Base-by-base conservation (phyloP, 2,329 filamentous ascomycete genomes). In the Cytospora schulzeri region DNA sequence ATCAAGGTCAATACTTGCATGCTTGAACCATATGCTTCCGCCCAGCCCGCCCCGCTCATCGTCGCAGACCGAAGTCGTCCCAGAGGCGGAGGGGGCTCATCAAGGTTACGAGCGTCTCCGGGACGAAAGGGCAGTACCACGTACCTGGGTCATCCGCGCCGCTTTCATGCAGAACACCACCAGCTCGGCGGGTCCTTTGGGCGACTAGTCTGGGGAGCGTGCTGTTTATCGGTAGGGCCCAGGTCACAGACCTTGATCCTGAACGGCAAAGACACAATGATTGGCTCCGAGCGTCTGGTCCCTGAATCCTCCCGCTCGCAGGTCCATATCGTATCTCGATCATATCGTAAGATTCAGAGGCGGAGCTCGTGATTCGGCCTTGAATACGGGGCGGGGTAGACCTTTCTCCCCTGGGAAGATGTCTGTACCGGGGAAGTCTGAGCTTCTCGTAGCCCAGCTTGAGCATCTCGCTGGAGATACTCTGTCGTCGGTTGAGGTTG, bases 241-340 rank as follows among this genome's bases (percentile, higher is more conserved):
- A 22, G 11, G n/a, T 19, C 59, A 9, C 35, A 24, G 28, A 31
- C 26, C 38, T 57, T 24, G 19, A 50, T 35, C n/a, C 52, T 22
- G 19, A 19, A 22, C 45, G n/a, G 19, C n/a, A 48, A 48, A 24
- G n/a, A 3, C n/a, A 4, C 19, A 35, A 22, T n/a, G 38, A 12
- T 24, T 31, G 60, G 38, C 28, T 12, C 53, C 26, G 33, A n/a
- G 17, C 19, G 26, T 26, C 29, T 22, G 33, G 58, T 12, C 35
- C 59, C 45, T 61, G 52, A 15, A 60, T 61, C 62, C 62, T 61
- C 53, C 62, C 41, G 57, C 28, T 28, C 14, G n/a, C 24, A 38
- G 41, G 26, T n/a, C 29, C 35, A 33, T 29, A 19, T 41, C 33
- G 52, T 55, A 48, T 35, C 59, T 53, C 45, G 24, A 56, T n/a